These are phyloP conservation scores for Eucalyptus marginata DNA, from an alignment of 345 rosid genomes.

Conservation along the genomic window DNA sequence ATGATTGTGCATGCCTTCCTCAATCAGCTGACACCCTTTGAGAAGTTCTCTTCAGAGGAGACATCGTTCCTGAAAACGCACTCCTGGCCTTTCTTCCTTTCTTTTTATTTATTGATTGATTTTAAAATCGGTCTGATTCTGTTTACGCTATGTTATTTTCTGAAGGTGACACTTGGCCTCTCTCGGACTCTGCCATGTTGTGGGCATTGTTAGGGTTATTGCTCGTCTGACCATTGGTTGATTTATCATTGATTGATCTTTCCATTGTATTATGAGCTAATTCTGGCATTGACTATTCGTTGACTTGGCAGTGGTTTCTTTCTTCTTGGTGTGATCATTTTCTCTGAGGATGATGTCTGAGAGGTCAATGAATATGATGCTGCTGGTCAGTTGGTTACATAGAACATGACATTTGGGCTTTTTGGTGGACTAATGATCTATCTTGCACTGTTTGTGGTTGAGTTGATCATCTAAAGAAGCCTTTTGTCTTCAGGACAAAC, in stretches of 20 bases:
- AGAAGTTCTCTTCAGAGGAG: neutral
- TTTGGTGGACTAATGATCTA: neutral
- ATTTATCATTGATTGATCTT: neutral
- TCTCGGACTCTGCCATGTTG: neutral
- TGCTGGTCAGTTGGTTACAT: neutral
- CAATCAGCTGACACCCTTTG: neutral
- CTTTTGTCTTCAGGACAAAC: neutral
- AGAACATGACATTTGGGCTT: neutral
- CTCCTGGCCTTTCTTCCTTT: neutral
- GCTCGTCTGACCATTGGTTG: neutral
- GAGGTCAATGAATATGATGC: neutral
- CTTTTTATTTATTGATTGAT: neutral
- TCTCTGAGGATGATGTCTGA: neutral
- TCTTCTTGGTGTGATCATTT: neutral
- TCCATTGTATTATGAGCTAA: neutral
- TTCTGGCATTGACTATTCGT: neutral
- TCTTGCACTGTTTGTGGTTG: neutral
- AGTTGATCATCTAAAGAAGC: neutral
- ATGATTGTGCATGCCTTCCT: neutral
- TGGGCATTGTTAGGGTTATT: neutral
- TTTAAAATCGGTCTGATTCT: neutral
- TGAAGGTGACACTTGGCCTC: neutral
- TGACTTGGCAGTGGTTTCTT: neutral
- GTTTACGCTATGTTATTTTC: too few relatives aligned
- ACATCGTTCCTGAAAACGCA: neutral